Percentiles rank a stretch among this genome's conserved stretches.
Evolutionary conservation across 2,329 filamentous ascomycete genomes (phyloP).

Genomic region (Neurospora crassa): DNA sequence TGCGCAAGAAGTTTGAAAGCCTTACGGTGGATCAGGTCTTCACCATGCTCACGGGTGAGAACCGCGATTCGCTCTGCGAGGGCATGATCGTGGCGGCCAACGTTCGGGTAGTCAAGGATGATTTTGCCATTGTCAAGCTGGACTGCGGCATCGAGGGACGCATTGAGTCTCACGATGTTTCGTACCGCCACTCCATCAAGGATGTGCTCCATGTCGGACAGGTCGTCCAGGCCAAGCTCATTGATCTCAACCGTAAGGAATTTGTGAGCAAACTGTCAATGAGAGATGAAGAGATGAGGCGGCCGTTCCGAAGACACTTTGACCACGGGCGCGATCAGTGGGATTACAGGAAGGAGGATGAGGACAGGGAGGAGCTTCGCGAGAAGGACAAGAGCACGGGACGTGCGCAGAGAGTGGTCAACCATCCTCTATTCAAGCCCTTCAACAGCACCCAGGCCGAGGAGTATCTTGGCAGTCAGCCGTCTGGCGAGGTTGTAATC

Average conservation of each 20-base stretch:
- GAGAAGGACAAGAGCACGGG: conserved; percentile 81
- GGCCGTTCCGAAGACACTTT: conserved; percentile 57
- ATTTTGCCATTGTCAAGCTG: conserved; percentile 87
- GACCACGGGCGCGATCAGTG: conserved; percentile 74
- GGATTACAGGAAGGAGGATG: conserved; percentile 73
- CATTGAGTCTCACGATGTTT: conserved; percentile 74
- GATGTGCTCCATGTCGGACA: conserved; percentile 71
- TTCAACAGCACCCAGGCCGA: conserved; percentile 91
- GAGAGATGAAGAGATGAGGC: conserved; percentile 68
- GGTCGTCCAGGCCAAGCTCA: conserved; percentile 78
- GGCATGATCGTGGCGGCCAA: conserved; percentile 91
- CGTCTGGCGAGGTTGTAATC: conserved; percentile 84
- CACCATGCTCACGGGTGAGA: conserved; percentile 90
- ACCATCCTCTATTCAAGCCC: conserved; percentile 89
- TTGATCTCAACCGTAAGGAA: conserved; percentile 78
- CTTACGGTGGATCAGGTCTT: conserved; percentile 74
- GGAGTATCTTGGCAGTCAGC: conserved; percentile 81
- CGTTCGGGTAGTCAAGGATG: conserved; percentile 78
- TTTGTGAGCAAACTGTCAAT: conserved; percentile 78
- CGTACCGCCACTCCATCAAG: conserved; percentile 59
- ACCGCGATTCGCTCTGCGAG: conserved; percentile 67
- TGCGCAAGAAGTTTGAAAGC: conserved; percentile 68
- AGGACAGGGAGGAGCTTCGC: conserved; percentile 72
- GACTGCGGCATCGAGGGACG: conserved; percentile 91
- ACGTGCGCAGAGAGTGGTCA: conserved; percentile 88